These are phyloP conservation scores for Rhizodiscina lignyota DNA, from an alignment of 495 filamentous ascomycete species.

Conservation along the genomic window DNA sequence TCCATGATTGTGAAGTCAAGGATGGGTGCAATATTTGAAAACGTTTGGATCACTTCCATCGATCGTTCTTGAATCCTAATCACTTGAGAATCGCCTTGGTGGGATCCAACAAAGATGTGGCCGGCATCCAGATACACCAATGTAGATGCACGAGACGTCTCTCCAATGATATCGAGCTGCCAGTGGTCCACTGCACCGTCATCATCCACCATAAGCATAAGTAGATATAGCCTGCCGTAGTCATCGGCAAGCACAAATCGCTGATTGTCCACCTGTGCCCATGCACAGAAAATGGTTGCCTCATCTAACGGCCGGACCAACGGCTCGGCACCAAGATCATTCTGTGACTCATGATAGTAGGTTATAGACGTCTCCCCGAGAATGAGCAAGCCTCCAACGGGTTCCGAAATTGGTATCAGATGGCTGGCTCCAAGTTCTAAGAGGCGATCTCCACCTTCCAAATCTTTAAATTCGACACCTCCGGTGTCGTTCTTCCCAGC, in stretches of 20 bases:
- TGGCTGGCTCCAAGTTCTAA: constrained; percentile 59
- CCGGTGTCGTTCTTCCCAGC: constrained; percentile 27
- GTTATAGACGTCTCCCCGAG: constrained; percentile 71
- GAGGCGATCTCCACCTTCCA: constrained; percentile 35
- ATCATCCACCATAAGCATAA: constrained; percentile 53
- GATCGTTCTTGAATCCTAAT: constrained; percentile 38
- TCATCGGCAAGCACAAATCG: constrained; percentile 82
- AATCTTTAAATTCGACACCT: constrained; percentile 34
- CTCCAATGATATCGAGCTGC: constrained; percentile 48
- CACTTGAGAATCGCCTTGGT: constrained; percentile 82
- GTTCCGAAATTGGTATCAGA: constrained; percentile 65
- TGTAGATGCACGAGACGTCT: constrained; percentile 53
- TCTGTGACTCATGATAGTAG: constrained; percentile 49
- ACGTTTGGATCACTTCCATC: constrained; percentile 53
- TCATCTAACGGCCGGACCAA: constrained; percentile 46
- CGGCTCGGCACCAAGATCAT: constrained; percentile 36
- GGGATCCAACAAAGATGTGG: constrained; percentile 73
- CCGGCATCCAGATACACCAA: constrained; percentile 67
- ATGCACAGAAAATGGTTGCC: constrained; percentile 69
- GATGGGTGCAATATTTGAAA: constrained; percentile 78
- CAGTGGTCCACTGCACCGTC: constrained; percentile 47
- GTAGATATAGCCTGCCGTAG: constrained; percentile 63
- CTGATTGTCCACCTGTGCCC: constrained; percentile 66
- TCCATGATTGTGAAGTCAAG: constrained; percentile 92
- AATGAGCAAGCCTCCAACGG: constrained; percentile 45